These are phyloP conservation scores for Buddleja alternifolia DNA, from an alignment of 257 asterid genomes.

Conservation along the genomic window DNA sequence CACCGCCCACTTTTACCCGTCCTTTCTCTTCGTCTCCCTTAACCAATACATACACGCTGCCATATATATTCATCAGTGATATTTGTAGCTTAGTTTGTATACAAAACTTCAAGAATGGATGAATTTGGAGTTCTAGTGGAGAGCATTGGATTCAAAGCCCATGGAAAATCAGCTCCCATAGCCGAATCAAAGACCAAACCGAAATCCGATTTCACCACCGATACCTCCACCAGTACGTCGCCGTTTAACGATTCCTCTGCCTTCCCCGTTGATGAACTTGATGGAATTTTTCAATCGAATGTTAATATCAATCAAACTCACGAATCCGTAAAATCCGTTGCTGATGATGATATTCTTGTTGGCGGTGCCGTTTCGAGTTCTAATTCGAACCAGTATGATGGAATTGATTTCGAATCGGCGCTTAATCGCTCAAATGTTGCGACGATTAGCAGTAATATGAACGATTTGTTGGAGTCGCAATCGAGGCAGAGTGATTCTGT, in stretches of 20 bases:
- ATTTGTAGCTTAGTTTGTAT: background rate
- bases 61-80: background rate
- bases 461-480: conserved; percentile 48
- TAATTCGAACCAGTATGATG: conserved; percentile 38
- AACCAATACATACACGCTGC: too few species aligned
- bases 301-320: conserved; percentile 20
- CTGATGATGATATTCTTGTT: conserved; percentile 58
- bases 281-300: conserved; percentile 57
- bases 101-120: conserved; percentile 43
- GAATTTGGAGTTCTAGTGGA: conserved; percentile 70
- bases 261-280: conserved; percentile 69
- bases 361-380: conserved; percentile 34
- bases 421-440: conserved; percentile 40
- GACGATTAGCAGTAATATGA: conserved; percentile 4
- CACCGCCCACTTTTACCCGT: too few species aligned
- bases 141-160: conserved; percentile 60
- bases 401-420: conserved; percentile 59
- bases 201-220: conserved; percentile 28
- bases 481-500: conserved; percentile 35
- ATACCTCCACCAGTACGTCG: conserved; percentile 34
- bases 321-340: conserved; percentile 34
- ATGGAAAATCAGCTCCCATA: conserved; percentile 52
- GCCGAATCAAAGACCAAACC: conserved; percentile 50
- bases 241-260: conserved; percentile 44
- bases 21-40: too few species aligned